A percentile compares a stretch with the other conserved stretches of the same genome.
phyloP scores from a whole-genome alignment of 805 yeast genomes.

The Candida xyloterini region DNA sequence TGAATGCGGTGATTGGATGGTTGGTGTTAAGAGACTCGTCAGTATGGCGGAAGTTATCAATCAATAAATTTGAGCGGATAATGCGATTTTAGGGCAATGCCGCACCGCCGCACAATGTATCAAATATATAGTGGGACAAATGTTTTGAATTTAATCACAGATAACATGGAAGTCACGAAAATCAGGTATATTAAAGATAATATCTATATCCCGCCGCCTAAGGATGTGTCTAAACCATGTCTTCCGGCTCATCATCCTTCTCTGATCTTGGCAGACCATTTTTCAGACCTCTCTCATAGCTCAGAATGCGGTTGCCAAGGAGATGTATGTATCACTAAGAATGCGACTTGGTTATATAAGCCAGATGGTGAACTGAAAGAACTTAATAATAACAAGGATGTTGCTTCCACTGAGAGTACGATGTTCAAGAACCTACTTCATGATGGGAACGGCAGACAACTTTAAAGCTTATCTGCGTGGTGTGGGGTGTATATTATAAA shows the following conservation, averaged over 20 bases:
- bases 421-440: slow-evolving; percentile 27
- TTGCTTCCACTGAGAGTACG: slow-evolving; percentile 30
- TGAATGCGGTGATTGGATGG: slow-evolving; percentile 89
- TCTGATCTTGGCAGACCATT: slow-evolving; percentile 32
- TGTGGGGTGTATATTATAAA: too few species aligned
- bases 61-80: slow-evolving; percentile 1
- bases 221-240: slow-evolving; percentile 18
- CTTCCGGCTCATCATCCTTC: slow-evolving; percentile 37
- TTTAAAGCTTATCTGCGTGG: slow-evolving; percentile 3
- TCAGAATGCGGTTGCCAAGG: slow-evolving; percentile 36
- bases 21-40: slow-evolving; percentile 85
- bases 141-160: slow-evolving; percentile 4
- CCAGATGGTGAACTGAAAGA: slow-evolving; percentile 35
- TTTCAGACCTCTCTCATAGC: slow-evolving; percentile 25
- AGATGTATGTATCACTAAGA: slow-evolving; percentile 32
- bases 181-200: slow-evolving; percentile 30
- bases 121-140: slow-evolving; percentile 7
- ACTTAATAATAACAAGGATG: slow-evolving; percentile 17
- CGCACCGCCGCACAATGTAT: slow-evolving; percentile 6
- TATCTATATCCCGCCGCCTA: slow-evolving; percentile 33
- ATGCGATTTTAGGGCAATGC: slow-evolving; percentile 3
- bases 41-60: slow-evolving; percentile 56
- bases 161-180: slow-evolving; percentile 33
- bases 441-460: slow-evolving; percentile 18
- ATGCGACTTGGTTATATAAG: slow-evolving; percentile 35